Base-by-base conservation (phyloP, 1,139 yeast genomes). In the Zygosaccharomyces pseudobailii region DNA sequence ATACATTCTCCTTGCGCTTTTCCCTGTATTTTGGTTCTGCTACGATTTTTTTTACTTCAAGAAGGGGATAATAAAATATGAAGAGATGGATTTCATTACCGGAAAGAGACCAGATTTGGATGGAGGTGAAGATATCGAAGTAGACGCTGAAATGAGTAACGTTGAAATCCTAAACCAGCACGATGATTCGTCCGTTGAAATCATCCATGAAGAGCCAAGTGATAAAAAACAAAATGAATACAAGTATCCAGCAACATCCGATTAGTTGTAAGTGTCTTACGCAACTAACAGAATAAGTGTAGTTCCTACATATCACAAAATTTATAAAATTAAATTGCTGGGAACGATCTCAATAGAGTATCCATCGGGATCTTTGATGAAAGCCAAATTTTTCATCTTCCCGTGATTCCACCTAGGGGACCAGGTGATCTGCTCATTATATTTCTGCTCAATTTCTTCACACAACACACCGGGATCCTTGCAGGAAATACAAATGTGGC, bases 341-440 rank as follows among this genome's bases (percentile, higher is more conserved):
- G 82, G 79, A 45, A 86, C 72, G 47, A 89, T 76, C 69, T 89
- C 96, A 56, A 92, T 74, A 50, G 82, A 75, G 71, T 92, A 92
- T 62, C 88, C 88, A 69, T 92, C 98, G n/a, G 97, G 97, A 63
- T 92, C 98, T 52, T 75, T 73, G 47, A 90, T 68, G 56, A 87
- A 84, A 0, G 87, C 96, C 61, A 84, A 71, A 42, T 71, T 69
- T 54, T 78, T 75, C 65, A 78, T 63, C 48, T 72, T 74, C 53
- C 87, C 89, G 56, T 79, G 75, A 54, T 85, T 80, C 65, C 73
- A 86, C 56, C 76, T 77, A 56, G 68, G 71, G 6, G 74, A 66
- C 78, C 81, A 79, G 49, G 69, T 67, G 48, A 79, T 71, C 33
- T 66, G 60, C 38, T 75, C 82, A 19, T 78, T 79, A 49, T 69